Evolutionary conservation across 345 rosid genomes (phyloP).

Genomic region (Eucalyptus pumila): DNA sequence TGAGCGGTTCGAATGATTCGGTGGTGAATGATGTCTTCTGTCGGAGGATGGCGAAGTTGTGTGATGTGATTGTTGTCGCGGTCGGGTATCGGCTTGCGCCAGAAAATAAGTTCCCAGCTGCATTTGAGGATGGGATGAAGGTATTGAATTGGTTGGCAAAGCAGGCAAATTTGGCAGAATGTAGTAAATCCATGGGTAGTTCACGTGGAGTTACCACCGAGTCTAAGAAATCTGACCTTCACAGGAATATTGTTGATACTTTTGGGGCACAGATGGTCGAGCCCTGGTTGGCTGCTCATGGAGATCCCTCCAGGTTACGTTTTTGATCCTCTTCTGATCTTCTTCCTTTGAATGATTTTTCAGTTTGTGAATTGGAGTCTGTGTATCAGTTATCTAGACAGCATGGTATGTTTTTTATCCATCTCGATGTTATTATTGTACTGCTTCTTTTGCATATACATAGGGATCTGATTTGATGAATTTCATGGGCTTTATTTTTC

Average conservation of each 20-base stretch:
- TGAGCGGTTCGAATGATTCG: slow-evolving; percentile 86
- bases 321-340: background rate
- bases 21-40: slow-evolving; percentile 82
- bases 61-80: slow-evolving; percentile 83
- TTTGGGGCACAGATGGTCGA: slow-evolving; percentile 91
- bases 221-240: slow-evolving; percentile 47
- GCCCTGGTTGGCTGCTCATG: slow-evolving; percentile 94
- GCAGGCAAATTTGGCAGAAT: slow-evolving; percentile 92
- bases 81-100: slow-evolving; percentile 92
- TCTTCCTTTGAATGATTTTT: background rate
- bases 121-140: slow-evolving; percentile 70
- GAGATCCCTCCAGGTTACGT: slow-evolving; percentile 79
- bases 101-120: slow-evolving; percentile 82
- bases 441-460: background rate
- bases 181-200: slow-evolving; percentile 64
- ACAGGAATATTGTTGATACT: slow-evolving; percentile 60
- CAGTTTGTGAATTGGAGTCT: background rate
- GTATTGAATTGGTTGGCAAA: slow-evolving; percentile 88
- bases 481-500: background rate
- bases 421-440: background rate
- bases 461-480: background rate
- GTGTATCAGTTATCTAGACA: background rate
- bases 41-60: slow-evolving; percentile 60
- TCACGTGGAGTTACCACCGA: slow-evolving; percentile 29
- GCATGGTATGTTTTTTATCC: background rate